Conservation (phyloP, 1,284 basidiomycete species). For the Cerrena zonata region DNA sequence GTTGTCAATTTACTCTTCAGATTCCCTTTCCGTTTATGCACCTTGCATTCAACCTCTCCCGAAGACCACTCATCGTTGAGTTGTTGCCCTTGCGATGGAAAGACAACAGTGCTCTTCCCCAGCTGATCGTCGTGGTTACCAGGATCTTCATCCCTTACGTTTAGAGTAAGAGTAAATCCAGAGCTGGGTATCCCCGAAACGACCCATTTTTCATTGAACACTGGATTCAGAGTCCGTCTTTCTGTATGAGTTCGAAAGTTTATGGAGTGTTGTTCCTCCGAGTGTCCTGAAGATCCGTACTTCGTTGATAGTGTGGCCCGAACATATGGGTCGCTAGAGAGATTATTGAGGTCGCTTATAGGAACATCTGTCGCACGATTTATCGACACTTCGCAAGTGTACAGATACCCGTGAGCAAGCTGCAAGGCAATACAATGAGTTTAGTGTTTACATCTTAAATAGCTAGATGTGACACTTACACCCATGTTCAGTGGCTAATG, state of each 20-base stretch:
- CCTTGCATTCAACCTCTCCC: slow-evolving; percentile 22
- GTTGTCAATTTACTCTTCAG: slow-evolving; percentile 29
- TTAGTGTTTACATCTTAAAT: too few species aligned
- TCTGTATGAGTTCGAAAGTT: slow-evolving; percentile 37
- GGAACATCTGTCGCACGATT: slow-evolving; percentile 37
- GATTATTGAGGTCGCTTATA: slow-evolving; percentile 31
- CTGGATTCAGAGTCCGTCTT: slow-evolving; percentile 32
- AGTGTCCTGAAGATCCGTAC: slow-evolving; percentile 1
- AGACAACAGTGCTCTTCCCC: slow-evolving; percentile 29
- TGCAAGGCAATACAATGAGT: background rate
- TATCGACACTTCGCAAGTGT: slow-evolving; percentile 38
- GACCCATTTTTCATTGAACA: slow-evolving; percentile 37
- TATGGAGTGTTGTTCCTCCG: slow-evolving; percentile 23
- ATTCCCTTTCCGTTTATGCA: slow-evolving; percentile 32
- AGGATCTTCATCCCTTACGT: slow-evolving; percentile 40
- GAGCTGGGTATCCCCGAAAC: slow-evolving; percentile 37
- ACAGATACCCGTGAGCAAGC: slow-evolving; percentile 12
- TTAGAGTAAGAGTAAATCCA: slow-evolving; percentile 32
- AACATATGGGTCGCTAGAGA: slow-evolving; percentile 39
- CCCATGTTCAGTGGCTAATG: background rate
- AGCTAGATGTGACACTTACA: background rate
- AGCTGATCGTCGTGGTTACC: slow-evolving; percentile 40
- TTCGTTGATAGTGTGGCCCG: slow-evolving; percentile 25
- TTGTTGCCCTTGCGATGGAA: slow-evolving; percentile 15
- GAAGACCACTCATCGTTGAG: slow-evolving; percentile 24